Evolutionary conservation across 345 rosid genomes (phyloP).

Genomic region (Streptanthus diversifolius): DNA sequence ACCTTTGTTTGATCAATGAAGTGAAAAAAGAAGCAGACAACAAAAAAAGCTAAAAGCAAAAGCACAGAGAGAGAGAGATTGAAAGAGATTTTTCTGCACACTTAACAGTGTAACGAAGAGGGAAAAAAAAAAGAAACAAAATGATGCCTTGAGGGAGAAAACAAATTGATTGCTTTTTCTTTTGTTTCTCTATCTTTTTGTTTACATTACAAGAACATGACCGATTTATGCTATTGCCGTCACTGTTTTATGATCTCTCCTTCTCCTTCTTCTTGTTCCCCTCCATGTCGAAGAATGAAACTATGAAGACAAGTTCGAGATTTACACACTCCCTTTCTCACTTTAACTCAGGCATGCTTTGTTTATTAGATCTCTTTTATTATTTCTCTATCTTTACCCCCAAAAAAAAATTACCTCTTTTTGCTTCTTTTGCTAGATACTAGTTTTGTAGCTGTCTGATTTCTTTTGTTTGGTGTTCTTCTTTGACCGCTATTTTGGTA

Average conservation of each 20-base stretch:
- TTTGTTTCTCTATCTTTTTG: conserved; percentile 14
- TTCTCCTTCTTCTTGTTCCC: not conserved
- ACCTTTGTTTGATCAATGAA: conserved; percentile 26
- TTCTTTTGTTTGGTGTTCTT: conserved; percentile 18
- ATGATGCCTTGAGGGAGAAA: conserved; percentile 42
- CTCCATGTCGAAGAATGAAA: conserved; percentile 14
- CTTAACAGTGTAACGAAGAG: conserved; percentile 4
- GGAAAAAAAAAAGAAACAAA: conserved; percentile 33
- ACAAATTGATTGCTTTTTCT: conserved; percentile 30
- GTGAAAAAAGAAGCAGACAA: conserved; percentile 35
- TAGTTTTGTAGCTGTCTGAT: conserved; percentile 30
- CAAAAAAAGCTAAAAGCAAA: conserved; percentile 34
- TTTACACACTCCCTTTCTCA: conserved; percentile 14
- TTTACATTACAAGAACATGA: conserved; percentile 36
- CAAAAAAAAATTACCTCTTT: not conserved
- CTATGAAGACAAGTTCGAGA: conserved; percentile 24
- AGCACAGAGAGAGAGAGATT: conserved; percentile 22
- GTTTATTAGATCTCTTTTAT: conserved; percentile 27
- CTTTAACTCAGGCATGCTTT: conserved; percentile 30
- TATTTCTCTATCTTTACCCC: not conserved
- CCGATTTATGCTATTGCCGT: conserved; percentile 11
- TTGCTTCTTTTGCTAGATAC: conserved; percentile 13
- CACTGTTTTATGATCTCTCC: conserved; percentile 19
- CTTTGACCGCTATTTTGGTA: conserved; percentile 29
- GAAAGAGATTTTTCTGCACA: conserved; percentile 25